Evolutionary conservation across 306 rosid species (phyloP).

Genomic region (Crataegus laevigata): DNA sequence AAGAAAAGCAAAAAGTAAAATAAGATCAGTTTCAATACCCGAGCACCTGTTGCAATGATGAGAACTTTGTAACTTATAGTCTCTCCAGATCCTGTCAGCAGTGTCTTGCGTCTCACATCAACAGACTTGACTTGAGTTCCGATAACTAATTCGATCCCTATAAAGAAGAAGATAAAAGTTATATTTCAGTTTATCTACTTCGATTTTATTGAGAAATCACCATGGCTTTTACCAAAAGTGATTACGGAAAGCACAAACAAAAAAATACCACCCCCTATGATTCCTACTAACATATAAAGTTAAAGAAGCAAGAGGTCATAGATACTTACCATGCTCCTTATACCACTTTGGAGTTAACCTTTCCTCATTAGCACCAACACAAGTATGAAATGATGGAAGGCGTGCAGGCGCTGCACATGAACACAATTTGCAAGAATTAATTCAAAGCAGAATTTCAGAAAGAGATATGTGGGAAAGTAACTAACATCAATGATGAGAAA

Average conservation of each 20-base stretch:
- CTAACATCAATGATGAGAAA: background rate
- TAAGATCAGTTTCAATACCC: constrained; percentile 69
- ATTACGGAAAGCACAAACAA: constrained; percentile 1
- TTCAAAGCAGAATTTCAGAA: background rate
- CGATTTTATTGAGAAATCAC: background rate
- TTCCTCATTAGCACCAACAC: constrained; percentile 93
- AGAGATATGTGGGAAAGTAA: no score
- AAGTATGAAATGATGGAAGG: constrained; percentile 94
- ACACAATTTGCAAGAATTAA: constrained; percentile 18
- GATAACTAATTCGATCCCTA: constrained; percentile 91
- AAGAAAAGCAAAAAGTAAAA: constrained; percentile 1
- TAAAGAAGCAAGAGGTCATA: background rate
- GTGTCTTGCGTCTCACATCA: constrained; percentile 85
- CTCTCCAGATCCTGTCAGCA: constrained; percentile 85
- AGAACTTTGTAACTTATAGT: constrained; percentile 93
- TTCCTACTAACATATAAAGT: background rate
- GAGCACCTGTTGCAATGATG: constrained; percentile 97
- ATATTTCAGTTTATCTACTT: background rate
- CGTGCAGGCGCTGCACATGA: constrained; percentile 63
- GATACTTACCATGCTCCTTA: constrained; percentile 77
- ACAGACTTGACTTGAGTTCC: constrained; percentile 92
- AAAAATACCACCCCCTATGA: background rate
- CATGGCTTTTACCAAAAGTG: constrained; percentile 1
- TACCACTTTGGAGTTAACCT: constrained; percentile 94
- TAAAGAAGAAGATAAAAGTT: background rate